phyloP scores from a whole-genome alignment of 176 grass and related monocot genomes.

The Paspalum notatum region DNA sequence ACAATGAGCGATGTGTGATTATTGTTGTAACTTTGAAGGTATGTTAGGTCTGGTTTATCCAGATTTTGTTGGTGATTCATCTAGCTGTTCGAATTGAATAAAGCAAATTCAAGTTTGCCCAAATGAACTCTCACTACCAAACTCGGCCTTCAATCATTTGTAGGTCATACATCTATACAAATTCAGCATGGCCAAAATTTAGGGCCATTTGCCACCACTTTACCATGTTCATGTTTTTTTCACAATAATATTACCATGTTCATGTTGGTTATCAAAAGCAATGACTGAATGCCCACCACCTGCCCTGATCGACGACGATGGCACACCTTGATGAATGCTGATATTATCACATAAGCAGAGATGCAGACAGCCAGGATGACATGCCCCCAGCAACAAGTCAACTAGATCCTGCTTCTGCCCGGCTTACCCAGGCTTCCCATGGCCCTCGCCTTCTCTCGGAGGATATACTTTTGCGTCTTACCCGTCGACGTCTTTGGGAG shows the following conservation, averaged over 20 bases:
- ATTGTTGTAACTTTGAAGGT: constrained; percentile 11
- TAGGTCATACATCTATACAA: too few relatives aligned
- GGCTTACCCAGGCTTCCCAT: constrained; percentile 54
- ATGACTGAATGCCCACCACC: too few relatives aligned
- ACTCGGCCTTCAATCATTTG: too few relatives aligned
- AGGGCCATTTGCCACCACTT: too few relatives aligned
- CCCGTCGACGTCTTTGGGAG: constrained; percentile 70
- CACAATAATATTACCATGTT: too few relatives aligned
- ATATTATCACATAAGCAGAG: too few relatives aligned
- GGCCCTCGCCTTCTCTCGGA: constrained; percentile 63
- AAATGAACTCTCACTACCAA: too few relatives aligned
- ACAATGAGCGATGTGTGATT: constrained; percentile 3
- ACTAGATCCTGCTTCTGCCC: constrained; percentile 45
- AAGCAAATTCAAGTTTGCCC: constrained; percentile 20
- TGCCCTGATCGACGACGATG: too few relatives aligned
- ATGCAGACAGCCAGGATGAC: neutral
- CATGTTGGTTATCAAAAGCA: too few relatives aligned
- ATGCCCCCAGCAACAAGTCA: neutral
- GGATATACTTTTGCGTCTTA: constrained; percentile 65
- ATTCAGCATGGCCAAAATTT: too few relatives aligned
- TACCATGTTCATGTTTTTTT: too few relatives aligned
- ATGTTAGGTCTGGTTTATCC: constrained; percentile 11
- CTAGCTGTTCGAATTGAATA: constrained; percentile 44
- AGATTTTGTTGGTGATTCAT: constrained; percentile 12
- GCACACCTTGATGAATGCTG: too few relatives aligned